Conservation (phyloP, 177 flowering plant genomes). For the Vitis hybrid region DNA sequence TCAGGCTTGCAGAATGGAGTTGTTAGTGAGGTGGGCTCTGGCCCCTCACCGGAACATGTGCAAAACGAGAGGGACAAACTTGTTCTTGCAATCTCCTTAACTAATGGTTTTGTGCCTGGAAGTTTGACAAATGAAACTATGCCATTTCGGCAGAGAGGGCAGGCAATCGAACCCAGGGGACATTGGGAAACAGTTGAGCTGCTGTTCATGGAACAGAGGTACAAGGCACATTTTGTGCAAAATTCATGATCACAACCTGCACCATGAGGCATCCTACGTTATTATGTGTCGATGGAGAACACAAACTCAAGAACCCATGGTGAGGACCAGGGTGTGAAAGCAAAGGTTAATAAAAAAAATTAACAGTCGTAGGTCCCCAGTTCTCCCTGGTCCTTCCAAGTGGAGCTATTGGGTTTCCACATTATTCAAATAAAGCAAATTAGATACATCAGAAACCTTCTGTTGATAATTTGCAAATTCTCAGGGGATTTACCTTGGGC, state of each 20-base stretch:
- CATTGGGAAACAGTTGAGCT: slow-evolving; percentile 40
- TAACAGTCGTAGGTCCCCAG: too few species aligned
- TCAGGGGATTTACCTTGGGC: slow-evolving; percentile 64
- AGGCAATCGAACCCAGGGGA: slow-evolving; percentile 82
- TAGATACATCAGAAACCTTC: neutral
- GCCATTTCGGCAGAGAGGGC: slow-evolving; percentile 90
- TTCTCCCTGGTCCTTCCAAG: too few species aligned
- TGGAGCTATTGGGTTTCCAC: neutral
- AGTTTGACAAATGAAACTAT: slow-evolving; percentile 78
- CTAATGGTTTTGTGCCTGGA: slow-evolving; percentile 40
- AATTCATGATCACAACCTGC: slow-evolving; percentile 92
- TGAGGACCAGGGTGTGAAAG: too few species aligned
- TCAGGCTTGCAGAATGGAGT: slow-evolving; percentile 65
- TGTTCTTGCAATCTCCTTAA: slow-evolving; percentile 50
- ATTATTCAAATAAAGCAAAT: neutral
- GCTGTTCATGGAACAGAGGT: slow-evolving; percentile 72
- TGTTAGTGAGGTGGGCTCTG: slow-evolving; percentile 39
- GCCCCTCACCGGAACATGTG: slow-evolving; percentile 53
- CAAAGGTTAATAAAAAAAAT: too few species aligned
- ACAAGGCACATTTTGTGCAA: slow-evolving; percentile 83
- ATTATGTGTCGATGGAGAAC: neutral
- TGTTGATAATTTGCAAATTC: neutral
- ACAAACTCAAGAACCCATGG: too few species aligned
- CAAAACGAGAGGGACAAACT: slow-evolving; percentile 69
- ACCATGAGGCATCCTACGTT: neutral